Percentiles rank a stretch among this genome's conserved stretches.
Conservation (phyloP, 2,329 filamentous ascomycete species). For the Neonectria magnoliae region DNA sequence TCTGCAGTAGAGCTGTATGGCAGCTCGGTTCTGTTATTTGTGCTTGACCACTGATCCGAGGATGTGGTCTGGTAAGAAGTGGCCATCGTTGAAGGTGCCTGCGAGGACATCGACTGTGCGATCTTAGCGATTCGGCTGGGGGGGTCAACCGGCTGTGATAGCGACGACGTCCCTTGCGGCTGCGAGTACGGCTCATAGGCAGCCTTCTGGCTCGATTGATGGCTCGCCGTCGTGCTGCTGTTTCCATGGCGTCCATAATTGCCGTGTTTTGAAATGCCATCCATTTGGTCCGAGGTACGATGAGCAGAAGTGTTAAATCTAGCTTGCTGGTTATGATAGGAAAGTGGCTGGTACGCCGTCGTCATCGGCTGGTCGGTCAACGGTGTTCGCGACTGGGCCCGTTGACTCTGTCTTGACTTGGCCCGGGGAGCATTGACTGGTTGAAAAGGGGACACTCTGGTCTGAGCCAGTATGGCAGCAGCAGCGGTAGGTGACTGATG, state of each 20-base stretch:
- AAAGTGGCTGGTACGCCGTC: conserved; percentile 30
- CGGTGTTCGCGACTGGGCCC: conserved; percentile 45
- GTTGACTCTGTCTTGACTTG: conserved; percentile 50
- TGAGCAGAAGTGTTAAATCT: conserved; percentile 17
- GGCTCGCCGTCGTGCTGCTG: conserved; percentile 10
- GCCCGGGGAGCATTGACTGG: conserved; percentile 38
- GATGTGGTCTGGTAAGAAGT: conserved; percentile 33
- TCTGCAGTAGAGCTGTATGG: conserved; percentile 25
- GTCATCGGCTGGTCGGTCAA: conserved; percentile 31
- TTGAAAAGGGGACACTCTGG: conserved; percentile 47
- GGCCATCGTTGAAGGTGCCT: conserved; percentile 31
- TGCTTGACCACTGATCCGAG: conserved; percentile 41
- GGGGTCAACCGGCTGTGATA: conserved; percentile 1
- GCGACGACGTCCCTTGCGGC: conserved; percentile 27
- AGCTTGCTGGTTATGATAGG: conserved; percentile 25
- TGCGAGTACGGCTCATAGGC: conserved; percentile 49
- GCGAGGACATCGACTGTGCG: conserved; percentile 33
- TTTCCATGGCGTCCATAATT: conserved; percentile 32
- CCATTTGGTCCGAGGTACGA: conserved; percentile 23
- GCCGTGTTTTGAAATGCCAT: conserved; percentile 31
- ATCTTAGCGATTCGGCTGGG: conserved; percentile 44
- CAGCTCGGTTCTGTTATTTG: conserved; percentile 27
- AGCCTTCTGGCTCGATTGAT: conserved; percentile 33
- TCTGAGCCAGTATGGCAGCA: conserved; percentile 45
- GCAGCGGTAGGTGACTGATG: conserved; percentile 41